Evolutionary conservation across 108 stramenopile species (phyloP).

Genomic region (Ochromonas danica): DNA sequence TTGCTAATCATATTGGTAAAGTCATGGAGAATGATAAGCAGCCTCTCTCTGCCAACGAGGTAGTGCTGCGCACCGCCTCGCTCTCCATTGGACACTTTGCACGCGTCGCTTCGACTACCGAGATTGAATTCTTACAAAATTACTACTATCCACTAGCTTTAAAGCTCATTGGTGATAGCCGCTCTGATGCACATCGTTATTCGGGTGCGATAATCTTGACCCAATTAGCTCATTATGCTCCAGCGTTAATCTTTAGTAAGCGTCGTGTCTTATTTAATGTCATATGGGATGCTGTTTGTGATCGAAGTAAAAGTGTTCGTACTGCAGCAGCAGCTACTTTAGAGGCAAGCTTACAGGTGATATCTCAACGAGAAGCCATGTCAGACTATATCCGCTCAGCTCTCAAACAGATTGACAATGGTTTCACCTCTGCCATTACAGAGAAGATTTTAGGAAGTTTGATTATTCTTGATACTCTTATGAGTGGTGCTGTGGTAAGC

Average conservation of each 20-base stretch:
- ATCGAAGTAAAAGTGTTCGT: background rate
- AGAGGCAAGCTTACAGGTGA: background rate
- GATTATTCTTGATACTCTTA: background rate
- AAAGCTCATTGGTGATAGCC: background rate
- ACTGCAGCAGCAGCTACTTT: background rate
- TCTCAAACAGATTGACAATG: conserved; percentile 2
- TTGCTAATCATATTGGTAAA: conserved; percentile 24
- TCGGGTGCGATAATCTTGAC: conserved; percentile 2
- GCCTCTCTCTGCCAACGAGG: background rate
- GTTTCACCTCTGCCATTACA: background rate
- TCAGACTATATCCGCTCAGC: conserved; percentile 2
- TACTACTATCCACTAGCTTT: background rate
- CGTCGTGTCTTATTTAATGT: background rate
- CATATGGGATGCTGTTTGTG: conserved; percentile 26
- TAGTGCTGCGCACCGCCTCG: background rate
- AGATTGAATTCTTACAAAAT: conserved; percentile 18
- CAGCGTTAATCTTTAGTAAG: conserved; percentile 28
- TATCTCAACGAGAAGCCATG: conserved; percentile 34
- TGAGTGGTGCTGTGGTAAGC: conserved; percentile 8
- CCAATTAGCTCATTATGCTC: conserved; percentile 10
- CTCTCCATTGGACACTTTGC: conserved; percentile 31
- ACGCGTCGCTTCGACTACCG: background rate
- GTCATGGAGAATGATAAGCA: conserved; percentile 26
- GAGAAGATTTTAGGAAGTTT: conserved; percentile 22
- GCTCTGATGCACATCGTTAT: conserved; percentile 4